Evolutionary conservation across 495 filamentous ascomycete species (phyloP), one percentile per base, ranked within the genome.

Genomic region (Penicillium waksmanii): DNA sequence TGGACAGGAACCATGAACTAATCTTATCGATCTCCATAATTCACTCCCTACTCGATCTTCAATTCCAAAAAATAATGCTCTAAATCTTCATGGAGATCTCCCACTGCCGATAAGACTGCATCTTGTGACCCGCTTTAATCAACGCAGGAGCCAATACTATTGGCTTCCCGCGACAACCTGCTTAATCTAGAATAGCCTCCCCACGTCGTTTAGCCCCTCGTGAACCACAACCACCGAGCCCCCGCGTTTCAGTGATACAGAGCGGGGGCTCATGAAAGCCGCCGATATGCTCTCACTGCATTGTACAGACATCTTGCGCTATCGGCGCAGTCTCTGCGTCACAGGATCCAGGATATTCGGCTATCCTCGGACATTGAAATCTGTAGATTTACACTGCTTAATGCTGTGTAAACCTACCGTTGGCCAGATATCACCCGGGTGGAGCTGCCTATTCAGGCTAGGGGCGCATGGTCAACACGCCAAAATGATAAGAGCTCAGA

Each of bases 361-460:
- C 6, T 31, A 31, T 7, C 6, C 2, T 9, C 27, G 27, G 8
- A 2, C 27, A 31, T 31, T 31, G 27, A 31, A 31, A 31, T 19
- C 17, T 10, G 17, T 17, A 13, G 27, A 31, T 44, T 44, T 44
- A 19, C 46, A 31, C 19, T 12, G 21, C 46, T 15, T 46, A 27
- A 12, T n/a, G 21, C 42, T 23, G 46, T 48, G 46, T 13, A 19
- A 48, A 48, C 0, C 11, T 12, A 48, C n/a, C 3, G 19, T 17
- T 46, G 43, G 43, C 17, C 17, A 48, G 2, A 25, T 27, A 23
- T 23, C 6, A 27, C n/a, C 57, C 67, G 67, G 67, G 5, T 70
- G 60, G 65, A 70, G 67, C 65, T 70, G 60, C 67, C 67, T 51
- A 55, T 42, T 57, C 25, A 23, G 65, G 67, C 33, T 68, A 70